Percentiles rank a stretch among this genome's conserved stretches.
These are phyloP conservation scores for Fusarium guadeloupense DNA, from an alignment of 2,329 filamentous ascomycete species.

Conservation along the genomic window DNA sequence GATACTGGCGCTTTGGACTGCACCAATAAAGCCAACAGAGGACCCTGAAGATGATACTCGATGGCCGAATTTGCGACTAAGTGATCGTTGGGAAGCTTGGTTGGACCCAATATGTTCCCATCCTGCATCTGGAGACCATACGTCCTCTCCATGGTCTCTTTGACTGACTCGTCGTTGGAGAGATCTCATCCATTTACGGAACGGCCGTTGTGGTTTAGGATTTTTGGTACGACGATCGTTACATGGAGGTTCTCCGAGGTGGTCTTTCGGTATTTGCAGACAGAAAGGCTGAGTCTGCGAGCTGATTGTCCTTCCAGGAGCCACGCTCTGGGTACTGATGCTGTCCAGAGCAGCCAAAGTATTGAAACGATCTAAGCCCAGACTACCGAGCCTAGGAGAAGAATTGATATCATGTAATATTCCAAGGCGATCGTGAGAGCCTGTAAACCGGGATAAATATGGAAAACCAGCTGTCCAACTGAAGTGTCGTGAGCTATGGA, in stretches of 20 bases:
- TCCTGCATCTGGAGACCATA: conserved; percentile 1
- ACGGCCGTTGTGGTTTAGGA: conserved; percentile 55
- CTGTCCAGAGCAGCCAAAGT: conserved; percentile 52
- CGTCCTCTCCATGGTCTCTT: conserved; percentile 48
- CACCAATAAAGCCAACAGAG: conserved; percentile 82
- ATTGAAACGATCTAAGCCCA: conserved; percentile 45
- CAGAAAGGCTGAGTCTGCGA: conserved; percentile 5
- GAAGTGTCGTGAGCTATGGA: conserved; percentile 51
- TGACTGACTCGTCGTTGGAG: conserved; percentile 67
- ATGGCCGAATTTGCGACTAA: conserved; percentile 45
- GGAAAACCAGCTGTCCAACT: conserved; percentile 47
- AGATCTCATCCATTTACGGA: conserved; percentile 78
- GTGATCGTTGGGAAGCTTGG: conserved; percentile 1
- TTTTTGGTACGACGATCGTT: conserved; percentile 16
- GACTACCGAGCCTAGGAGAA: conserved; percentile 33
- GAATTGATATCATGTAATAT: conserved; percentile 49
- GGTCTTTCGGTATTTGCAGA: conserved; percentile 44
- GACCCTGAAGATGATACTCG: conserved; percentile 74
- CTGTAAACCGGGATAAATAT: background rate
- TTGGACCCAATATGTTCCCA: conserved; percentile 14
- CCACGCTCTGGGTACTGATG: conserved; percentile 38
- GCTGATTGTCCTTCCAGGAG: conserved; percentile 2
- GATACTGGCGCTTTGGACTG: conserved; percentile 81
- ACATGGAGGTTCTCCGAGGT: conserved; percentile 13
- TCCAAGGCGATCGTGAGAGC: background rate